Evolutionary conservation across 1,139 yeast species (phyloP), one percentile per base, ranked within the genome.

Genomic region (Taphrina wiesneri): DNA sequence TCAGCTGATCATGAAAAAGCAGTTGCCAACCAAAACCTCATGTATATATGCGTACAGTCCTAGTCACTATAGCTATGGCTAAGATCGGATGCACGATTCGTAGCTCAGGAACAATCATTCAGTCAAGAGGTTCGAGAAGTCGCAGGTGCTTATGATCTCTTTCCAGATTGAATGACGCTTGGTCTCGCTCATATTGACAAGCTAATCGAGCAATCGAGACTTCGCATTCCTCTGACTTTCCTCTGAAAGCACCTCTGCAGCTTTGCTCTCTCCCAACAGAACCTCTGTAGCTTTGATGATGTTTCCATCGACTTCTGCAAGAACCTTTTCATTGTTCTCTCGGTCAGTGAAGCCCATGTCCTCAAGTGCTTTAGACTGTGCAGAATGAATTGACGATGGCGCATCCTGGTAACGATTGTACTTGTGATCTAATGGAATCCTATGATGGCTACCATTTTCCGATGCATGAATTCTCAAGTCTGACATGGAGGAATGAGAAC

Each of bases 211-310:
- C 43, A 39, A n/a, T 7, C 7, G 43, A 39, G 43, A 7, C 43
- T 39, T 39, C 43, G 13, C 43, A 39, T 39, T 19, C 43, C 13
- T 39, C 7, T n/a, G 2, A 2, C 43, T 11, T 39, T 39, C 43
- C 43, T 39, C 43, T 19, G n/a, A 39, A n/a, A n/a, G 19, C 43
- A 39, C 43, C 43, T 39, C 43, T 39, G 43, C 43, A 39, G 43
- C 43, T 19, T 39, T 39, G 7, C 7, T 39, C 25, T 45, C 49
- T 9, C 49, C 49, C 25, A 45, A 23, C 49, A 45, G 28, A n/a
- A 45, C 49, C 26, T 45, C 49, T 45, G 49, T 45, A 3, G 49
- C 49, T 28, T 45, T 45, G 25, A 45, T 45, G 49, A 45, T 45
- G 28, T 45, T 45, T 21, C 49, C 49, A 23, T 45, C 49, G n/a